These are phyloP conservation scores for Xylaria longipes DNA, from an alignment of 495 filamentous ascomycete genomes.

Conservation along the genomic window DNA sequence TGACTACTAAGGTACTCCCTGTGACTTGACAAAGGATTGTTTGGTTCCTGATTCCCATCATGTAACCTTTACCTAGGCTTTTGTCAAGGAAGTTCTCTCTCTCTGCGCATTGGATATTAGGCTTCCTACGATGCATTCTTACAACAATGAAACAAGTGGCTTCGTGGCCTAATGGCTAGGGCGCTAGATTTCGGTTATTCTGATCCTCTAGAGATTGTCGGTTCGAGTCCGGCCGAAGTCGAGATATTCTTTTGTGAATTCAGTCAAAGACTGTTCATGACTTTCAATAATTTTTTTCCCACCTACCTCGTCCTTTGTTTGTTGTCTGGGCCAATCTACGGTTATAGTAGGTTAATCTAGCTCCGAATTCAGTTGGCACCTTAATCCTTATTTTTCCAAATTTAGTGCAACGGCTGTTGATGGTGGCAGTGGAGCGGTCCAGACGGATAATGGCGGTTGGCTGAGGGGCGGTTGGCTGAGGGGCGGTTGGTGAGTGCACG, in stretches of 20 bases:
- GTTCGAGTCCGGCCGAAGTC: constrained; percentile 29
- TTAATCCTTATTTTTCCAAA: too few species aligned
- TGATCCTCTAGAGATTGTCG: constrained; percentile 28
- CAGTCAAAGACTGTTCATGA: too few species aligned
- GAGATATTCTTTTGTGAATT: constrained; percentile 4
- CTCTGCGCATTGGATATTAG: too few species aligned
- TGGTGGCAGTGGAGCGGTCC: neutral
- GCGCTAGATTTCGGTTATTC: constrained; percentile 27
- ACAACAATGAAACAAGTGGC: neutral
- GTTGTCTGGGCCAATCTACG: neutral
- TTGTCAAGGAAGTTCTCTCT: too few species aligned
- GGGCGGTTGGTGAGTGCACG: neutral
- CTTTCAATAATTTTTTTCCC: too few species aligned
- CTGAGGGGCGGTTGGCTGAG: neutral
- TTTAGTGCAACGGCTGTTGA: neutral
- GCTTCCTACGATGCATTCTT: too few species aligned
- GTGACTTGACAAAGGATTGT: too few species aligned
- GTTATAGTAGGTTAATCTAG: neutral
- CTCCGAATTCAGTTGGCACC: too few species aligned
- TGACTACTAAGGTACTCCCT: too few species aligned
- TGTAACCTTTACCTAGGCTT: too few species aligned
- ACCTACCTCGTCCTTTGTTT: neutral
- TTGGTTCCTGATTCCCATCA: too few species aligned
- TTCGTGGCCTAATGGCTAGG: constrained; percentile 31
- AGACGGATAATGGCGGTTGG: neutral